Base-by-base conservation (phyloP, 139 green algal genomes). In the Tetraselmis chui region DNA sequence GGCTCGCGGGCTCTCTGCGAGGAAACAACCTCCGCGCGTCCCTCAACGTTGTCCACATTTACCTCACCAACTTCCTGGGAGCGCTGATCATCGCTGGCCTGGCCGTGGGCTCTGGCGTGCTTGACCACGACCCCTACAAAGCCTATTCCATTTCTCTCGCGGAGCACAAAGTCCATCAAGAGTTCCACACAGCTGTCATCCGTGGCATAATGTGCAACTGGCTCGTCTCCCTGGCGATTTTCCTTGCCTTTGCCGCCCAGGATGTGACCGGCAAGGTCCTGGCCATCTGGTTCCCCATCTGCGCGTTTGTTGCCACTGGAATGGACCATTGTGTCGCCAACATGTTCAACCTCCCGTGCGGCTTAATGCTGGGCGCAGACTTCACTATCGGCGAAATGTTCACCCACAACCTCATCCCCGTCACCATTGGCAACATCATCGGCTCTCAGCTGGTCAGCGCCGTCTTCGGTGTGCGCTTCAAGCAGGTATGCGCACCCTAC, bases 401-500 rank as follows among this genome's bases (percentile, higher is more conserved):
- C 25, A n/a, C 74, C n/a, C 28, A 45, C 26, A 83, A 83, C 79
- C 31, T 83, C 30, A 27, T 83, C 27, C 79, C 79, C 28, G 79
- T 83, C n/a, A 83, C 79, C 59, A 30, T 83, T n/a, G 79, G 79
- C 27, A 83, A 83, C 79, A 80, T 83, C n/a, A 45, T 80, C 24
- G 79, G 79, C 45, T 67, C 45, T 5, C 45, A 67, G 45, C 5
- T 67, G 45, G 45, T 67, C 45, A 67, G 45, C 45, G 45, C 45
- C 45, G 45, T 67, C 11, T 67, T 67, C 18, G 45, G 45, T 18
- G 18, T 67, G 5, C 45, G 45, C 18, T 67, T 67, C 45, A 67
- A 67, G 45, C 45, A 67, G 45, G 45, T 67, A n/a, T n/a, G n/a
- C n/a, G n/a, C n/a, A n/a, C n/a, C n/a, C n/a, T n/a, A n/a, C n/a